Conservation (phyloP, 1,284 basidiomycete genomes). For the Hemileia vastatrix region DNA sequence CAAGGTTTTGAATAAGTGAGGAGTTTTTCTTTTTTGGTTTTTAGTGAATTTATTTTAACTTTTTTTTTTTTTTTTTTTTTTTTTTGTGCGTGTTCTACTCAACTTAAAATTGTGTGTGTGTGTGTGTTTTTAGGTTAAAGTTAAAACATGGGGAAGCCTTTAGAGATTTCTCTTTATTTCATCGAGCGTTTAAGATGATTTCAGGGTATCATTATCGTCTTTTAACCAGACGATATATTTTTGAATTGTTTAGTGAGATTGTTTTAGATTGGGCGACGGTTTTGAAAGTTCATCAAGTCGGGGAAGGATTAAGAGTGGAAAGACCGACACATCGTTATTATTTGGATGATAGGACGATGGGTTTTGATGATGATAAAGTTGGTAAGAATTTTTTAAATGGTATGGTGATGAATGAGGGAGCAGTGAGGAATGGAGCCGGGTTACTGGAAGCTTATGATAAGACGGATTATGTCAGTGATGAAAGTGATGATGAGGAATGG, state of each 20-base stretch:
- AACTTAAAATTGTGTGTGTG: not conserved
- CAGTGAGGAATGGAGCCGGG: slow-evolving; percentile 16
- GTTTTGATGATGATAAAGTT: not conserved
- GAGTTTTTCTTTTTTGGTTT: slow-evolving; percentile 53
- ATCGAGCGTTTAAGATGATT: slow-evolving; percentile 71
- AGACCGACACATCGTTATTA: not conserved
- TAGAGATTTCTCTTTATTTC: slow-evolving; percentile 64
- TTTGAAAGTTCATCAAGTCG: slow-evolving; percentile 3
- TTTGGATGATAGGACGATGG: not conserved
- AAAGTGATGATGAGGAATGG: slow-evolving; percentile 2
- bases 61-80: slow-evolving; percentile 30
- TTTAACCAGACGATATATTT: slow-evolving; percentile 77
- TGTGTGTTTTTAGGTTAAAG: slow-evolving; percentile 57
- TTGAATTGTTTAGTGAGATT: slow-evolving; percentile 63
- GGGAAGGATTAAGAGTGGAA: slow-evolving; percentile 5
- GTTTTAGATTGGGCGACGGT: slow-evolving; percentile 5
- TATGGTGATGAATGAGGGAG: slow-evolving; percentile 11
- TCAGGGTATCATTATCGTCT: slow-evolving; percentile 79
- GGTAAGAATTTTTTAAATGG: too few relatives aligned
- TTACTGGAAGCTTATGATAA: slow-evolving; percentile 23
- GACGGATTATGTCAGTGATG: slow-evolving; percentile 20
- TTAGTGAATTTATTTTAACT: slow-evolving; percentile 70
- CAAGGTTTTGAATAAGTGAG: slow-evolving; percentile 11
- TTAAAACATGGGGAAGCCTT: slow-evolving; percentile 59
- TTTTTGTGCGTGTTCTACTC: slow-evolving; percentile 1